A percentile compares a stretch with the other conserved stretches of the same genome.
Evolutionary conservation across 257 asterid genomes (phyloP).

Genomic region (Scutellaria barbata): DNA sequence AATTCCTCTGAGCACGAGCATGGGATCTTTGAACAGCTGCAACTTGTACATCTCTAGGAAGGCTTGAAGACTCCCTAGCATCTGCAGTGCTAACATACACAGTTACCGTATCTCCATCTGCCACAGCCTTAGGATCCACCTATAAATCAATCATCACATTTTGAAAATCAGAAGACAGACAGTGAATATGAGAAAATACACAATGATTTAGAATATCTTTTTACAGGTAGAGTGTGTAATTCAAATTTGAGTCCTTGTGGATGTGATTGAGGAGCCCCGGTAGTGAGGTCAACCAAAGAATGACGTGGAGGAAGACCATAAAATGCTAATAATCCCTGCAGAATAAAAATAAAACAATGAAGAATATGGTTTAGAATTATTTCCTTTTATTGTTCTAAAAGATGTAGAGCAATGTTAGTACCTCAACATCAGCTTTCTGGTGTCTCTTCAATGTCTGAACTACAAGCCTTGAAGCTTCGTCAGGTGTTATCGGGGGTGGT

Average conservation of each 20-base stretch:
- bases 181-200: not conserved
- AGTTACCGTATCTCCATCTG: slow-evolving; percentile 93
- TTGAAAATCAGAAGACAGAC: not conserved
- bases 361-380: slow-evolving; percentile 15
- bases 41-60: slow-evolving; percentile 67
- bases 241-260: slow-evolving; percentile 77
- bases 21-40: slow-evolving; percentile 68
- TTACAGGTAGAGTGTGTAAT: slow-evolving; percentile 82
- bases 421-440: slow-evolving; percentile 96
- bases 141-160: slow-evolving; percentile 19
- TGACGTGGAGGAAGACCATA: slow-evolving; percentile 86
- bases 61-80: slow-evolving; percentile 66
- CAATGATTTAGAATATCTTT: slow-evolving; percentile 20
- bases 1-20: slow-evolving; percentile 71
- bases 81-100: slow-evolving; percentile 66
- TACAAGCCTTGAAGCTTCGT: slow-evolving; percentile 86
- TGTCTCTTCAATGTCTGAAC: slow-evolving; percentile 75
- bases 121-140: slow-evolving; percentile 94
- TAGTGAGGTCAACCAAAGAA: slow-evolving; percentile 65
- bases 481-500: slow-evolving; percentile 88
- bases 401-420: slow-evolving; percentile 26
- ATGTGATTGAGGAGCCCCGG: slow-evolving; percentile 52
- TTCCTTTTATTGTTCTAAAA: not conserved
- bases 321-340: slow-evolving; percentile 66
- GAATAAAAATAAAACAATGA: slow-evolving; percentile 26